Conservation (phyloP, 345 rosid species). For the Reutealis trisperma region DNA sequence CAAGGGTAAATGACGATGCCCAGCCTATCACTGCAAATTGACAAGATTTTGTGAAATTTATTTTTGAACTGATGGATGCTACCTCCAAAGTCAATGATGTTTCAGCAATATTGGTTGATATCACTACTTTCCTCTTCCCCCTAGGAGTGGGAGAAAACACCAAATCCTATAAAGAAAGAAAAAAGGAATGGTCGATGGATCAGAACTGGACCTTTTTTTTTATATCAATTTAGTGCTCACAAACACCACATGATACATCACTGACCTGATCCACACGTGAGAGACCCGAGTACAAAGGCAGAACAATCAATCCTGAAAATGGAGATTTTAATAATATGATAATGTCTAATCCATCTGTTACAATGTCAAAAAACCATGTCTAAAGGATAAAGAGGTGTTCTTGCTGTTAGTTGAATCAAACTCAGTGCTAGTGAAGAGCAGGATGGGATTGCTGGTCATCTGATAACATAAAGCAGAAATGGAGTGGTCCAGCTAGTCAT, state of each 20-base stretch:
- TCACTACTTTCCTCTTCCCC: slow-evolving; percentile 90
- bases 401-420: slow-evolving; percentile 3
- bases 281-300: slow-evolving; percentile 90
- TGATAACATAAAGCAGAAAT: background rate
- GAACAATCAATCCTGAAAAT: slow-evolving; percentile 68
- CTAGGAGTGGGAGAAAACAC: slow-evolving; percentile 87
- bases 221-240: background rate
- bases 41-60: slow-evolving; percentile 2
- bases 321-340: slow-evolving; percentile 19
- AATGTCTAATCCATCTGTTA: background rate
- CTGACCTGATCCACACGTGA: slow-evolving; percentile 80
- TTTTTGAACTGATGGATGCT: slow-evolving; percentile 13
- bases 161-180: slow-evolving; percentile 54
- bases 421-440: slow-evolving; percentile 4
- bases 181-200: slow-evolving; percentile 3
- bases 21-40: slow-evolving; percentile 1
- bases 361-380: background rate
- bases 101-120: slow-evolving; percentile 94
- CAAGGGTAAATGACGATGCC: slow-evolving; percentile 17
- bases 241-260: background rate
- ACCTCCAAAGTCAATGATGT: slow-evolving; percentile 96
- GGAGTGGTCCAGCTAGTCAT: background rate
- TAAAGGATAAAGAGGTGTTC: slow-evolving; percentile 2
- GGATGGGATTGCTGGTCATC: background rate
- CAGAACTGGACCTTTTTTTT: background rate